A percentile compares a stretch with the other conserved stretches of the same genome.
These are phyloP conservation scores for Phenoliferia sp. DNA, from an alignment of 1,284 basidiomycete species.

Conservation along the genomic window DNA sequence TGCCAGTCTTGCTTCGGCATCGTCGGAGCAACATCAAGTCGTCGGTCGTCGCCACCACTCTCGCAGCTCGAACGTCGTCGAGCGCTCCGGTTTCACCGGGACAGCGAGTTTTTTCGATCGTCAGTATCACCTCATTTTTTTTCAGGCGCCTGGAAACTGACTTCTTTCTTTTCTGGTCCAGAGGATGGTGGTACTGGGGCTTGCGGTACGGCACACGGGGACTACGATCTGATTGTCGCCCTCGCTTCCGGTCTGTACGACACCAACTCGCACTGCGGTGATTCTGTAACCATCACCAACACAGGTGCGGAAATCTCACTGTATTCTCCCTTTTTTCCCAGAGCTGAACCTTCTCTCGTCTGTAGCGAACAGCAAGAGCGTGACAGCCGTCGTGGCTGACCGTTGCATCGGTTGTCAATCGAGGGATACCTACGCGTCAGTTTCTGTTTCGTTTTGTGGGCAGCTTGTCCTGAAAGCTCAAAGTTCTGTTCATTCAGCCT, in stretches of 20 bases:
- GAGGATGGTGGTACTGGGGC: not conserved
- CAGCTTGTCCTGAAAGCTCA: conserved; percentile 41
- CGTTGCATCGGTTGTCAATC: conserved; percentile 69
- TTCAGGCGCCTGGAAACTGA: not conserved
- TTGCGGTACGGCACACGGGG: not conserved
- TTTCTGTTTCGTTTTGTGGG: not conserved
- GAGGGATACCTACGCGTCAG: not conserved
- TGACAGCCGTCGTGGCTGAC: conserved; percentile 46
- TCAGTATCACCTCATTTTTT: not conserved
- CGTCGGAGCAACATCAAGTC: not conserved
- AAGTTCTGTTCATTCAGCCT: too few relatives aligned
- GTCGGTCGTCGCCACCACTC: not conserved
- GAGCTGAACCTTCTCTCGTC: not conserved
- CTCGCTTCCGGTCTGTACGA: not conserved
- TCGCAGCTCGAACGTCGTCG: not conserved
- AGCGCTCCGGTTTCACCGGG: not conserved
- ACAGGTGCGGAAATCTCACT: not conserved
- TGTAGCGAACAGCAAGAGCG: conserved; percentile 1
- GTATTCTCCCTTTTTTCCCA: not conserved
- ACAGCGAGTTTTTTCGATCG: not conserved
- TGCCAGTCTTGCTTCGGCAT: not conserved
- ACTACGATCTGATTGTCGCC: not conserved
- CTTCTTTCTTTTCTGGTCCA: not conserved
- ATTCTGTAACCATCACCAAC: not conserved
- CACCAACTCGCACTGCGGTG: not conserved